Evolutionary conservation across 805 yeast genomes (phyloP).

Genomic region (Yamadazyma kitorensis): DNA sequence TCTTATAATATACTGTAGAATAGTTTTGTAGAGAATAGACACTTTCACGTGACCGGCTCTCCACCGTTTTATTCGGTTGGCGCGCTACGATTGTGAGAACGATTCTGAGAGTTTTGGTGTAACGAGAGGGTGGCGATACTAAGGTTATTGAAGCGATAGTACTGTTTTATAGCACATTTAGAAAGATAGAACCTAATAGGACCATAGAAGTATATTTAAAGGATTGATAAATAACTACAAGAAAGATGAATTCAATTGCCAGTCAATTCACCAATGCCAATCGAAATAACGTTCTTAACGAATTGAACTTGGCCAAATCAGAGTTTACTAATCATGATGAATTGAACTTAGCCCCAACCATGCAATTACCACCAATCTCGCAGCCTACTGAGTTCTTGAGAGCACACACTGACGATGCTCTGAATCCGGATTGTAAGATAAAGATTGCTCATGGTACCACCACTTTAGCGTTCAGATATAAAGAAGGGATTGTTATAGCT

Average conservation of each 20-base stretch:
- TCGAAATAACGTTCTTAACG: slow-evolving; percentile 23
- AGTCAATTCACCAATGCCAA: slow-evolving; percentile 33
- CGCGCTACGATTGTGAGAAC: no score
- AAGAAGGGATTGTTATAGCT: slow-evolving; percentile 94
- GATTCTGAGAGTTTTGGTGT: no score
- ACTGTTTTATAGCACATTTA: no score
- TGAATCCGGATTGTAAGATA: slow-evolving; percentile 90
- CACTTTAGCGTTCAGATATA: slow-evolving; percentile 91
- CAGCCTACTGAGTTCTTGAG: slow-evolving; percentile 89
- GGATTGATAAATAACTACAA: no score
- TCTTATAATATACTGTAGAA: background rate
- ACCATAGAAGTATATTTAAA: no score
- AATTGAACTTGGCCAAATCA: slow-evolving; percentile 24
- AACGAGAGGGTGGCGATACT: no score
- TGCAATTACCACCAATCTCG: slow-evolving; percentile 77
- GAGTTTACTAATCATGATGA: slow-evolving; percentile 1
- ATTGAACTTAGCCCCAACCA: slow-evolving; percentile 53
- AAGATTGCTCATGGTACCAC: slow-evolving; percentile 99
- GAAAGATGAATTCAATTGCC: slow-evolving; percentile 38
- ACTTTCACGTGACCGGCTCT: background rate
- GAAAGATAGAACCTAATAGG: no score
- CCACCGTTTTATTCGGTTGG: no score
- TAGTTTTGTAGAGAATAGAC: background rate
- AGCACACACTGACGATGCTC: slow-evolving; percentile 96
- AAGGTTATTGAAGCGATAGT: no score